Evolutionary conservation across 371 early-diverging fungal genomes (phyloP).

Genomic region (Mucor circinelloides): DNA sequence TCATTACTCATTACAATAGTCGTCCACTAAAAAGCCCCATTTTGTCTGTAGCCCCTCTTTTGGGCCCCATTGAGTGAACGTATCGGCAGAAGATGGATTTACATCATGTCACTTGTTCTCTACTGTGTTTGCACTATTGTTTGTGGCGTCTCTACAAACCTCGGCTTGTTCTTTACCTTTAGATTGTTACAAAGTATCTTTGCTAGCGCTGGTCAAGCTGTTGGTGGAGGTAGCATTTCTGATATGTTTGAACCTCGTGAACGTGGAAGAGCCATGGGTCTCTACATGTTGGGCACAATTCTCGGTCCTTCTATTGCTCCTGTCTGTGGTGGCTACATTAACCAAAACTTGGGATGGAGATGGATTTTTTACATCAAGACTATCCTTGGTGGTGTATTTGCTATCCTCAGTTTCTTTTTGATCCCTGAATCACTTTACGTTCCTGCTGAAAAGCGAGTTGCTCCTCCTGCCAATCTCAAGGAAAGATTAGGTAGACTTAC

Average conservation of each 20-base stretch:
- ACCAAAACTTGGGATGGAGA: slow-evolving; percentile 55
- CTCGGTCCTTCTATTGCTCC: slow-evolving; percentile 59
- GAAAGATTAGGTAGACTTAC: slow-evolving; percentile 18
- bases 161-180: slow-evolving; percentile 38
- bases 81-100: slow-evolving; percentile 33
- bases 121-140: slow-evolving; percentile 32
- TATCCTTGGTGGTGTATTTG: slow-evolving; percentile 52
- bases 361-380: slow-evolving; percentile 58
- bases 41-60: slow-evolving; percentile 27
- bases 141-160: slow-evolving; percentile 30
- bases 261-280: slow-evolving; percentile 41
- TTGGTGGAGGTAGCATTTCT: slow-evolving; percentile 43
- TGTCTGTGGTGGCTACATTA: slow-evolving; percentile 55
- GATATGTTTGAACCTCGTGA: slow-evolving; percentile 38
- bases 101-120: slow-evolving; percentile 2
- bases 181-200: slow-evolving; percentile 41
- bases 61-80: slow-evolving; percentile 45
- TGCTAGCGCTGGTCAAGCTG: slow-evolving; percentile 32
- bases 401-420: slow-evolving; percentile 38
- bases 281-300: slow-evolving; percentile 45
- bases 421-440: slow-evolving; percentile 53
- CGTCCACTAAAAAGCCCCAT: too few species aligned
- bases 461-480: background rate
- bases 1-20: too few species aligned
- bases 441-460: slow-evolving; percentile 3